phyloP scores from a whole-genome alignment of 2,329 filamentous ascomycete species.

The Trichoderma aggressivum region DNA sequence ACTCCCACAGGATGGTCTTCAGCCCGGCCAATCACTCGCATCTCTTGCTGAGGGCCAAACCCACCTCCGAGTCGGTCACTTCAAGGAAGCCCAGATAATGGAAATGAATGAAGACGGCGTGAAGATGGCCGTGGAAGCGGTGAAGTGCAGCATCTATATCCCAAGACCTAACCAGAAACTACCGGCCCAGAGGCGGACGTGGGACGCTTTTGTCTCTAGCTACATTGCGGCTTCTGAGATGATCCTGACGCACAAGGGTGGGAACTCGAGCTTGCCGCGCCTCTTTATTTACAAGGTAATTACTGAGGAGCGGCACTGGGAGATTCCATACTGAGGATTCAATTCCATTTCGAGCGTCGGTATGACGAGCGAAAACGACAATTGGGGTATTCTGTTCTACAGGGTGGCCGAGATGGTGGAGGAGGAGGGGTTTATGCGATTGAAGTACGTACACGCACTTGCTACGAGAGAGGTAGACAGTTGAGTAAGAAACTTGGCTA shows the following conservation, averaged over 20 bases:
- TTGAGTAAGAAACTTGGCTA: background rate
- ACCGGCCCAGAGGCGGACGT: conserved; percentile 3
- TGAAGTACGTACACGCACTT: background rate
- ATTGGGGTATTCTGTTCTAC: background rate
- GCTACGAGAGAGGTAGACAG: background rate
- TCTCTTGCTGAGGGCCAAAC: background rate
- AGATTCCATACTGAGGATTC: background rate
- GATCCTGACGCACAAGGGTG: background rate
- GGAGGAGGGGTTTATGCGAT: background rate
- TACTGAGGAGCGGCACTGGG: background rate
- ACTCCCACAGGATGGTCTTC: background rate
- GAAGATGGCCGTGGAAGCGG: conserved; percentile 21
- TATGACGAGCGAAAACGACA: background rate
- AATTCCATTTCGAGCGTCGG: background rate
- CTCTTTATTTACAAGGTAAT: background rate
- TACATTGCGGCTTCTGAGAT: conserved; percentile 3
- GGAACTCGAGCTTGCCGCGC: background rate
- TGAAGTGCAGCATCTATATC: conserved; percentile 23
- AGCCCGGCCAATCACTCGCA: background rate
- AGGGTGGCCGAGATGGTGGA: background rate
- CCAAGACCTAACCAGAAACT: conserved; percentile 18
- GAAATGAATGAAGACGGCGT: conserved; percentile 24
- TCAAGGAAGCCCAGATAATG: conserved; percentile 28
- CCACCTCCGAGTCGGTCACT: conserved; percentile 31
- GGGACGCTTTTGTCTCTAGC: conserved; percentile 17